Percentiles rank a stretch among this genome's conserved stretches.
Conservation (phyloP, 805 yeast genomes). For the Candida golubevii region DNA sequence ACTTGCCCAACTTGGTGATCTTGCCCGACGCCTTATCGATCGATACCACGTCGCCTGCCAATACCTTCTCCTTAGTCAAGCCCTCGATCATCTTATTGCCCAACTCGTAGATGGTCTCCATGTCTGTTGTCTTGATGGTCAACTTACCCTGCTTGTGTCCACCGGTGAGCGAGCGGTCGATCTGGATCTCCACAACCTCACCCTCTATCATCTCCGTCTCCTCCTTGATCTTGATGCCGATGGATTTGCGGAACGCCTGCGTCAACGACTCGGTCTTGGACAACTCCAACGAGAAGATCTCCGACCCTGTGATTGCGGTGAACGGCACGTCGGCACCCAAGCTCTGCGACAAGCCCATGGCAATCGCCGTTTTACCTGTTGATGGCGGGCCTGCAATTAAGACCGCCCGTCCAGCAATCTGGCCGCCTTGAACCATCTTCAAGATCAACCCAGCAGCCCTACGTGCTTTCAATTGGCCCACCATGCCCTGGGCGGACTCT, state of each 20-base stretch:
- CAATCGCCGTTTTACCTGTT: conserved; percentile 97
- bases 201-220: conserved; percentile 98
- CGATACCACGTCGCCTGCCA: conserved; percentile 95
- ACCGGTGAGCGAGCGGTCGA: conserved; percentile 89
- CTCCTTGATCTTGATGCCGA: conserved; percentile 92
- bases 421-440: conserved; percentile 89
- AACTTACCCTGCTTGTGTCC: conserved; percentile 98
- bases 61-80: conserved; percentile 86
- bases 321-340: conserved; percentile 83
- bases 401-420: conserved; percentile 95
- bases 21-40: conserved; percentile 95
- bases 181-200: conserved; percentile 95
- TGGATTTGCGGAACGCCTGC: conserved; percentile 93
- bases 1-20: conserved; percentile 89
- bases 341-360: conserved; percentile 83
- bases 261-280: conserved; percentile 95
- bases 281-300: conserved; percentile 84
- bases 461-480: conserved; percentile 93
- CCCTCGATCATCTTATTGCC: conserved; percentile 95
- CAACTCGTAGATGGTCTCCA: conserved; percentile 96
- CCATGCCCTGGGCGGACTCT: conserved; percentile 85
- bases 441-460: conserved; percentile 93
- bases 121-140: conserved; percentile 94
- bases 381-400: conserved; percentile 97
- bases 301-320: conserved; percentile 92